A percentile compares a stretch with the other conserved stretches of the same genome.
phyloP scores from a whole-genome alignment of 495 filamentous ascomycete species.

The Saxophila tyrrhenica region DNA sequence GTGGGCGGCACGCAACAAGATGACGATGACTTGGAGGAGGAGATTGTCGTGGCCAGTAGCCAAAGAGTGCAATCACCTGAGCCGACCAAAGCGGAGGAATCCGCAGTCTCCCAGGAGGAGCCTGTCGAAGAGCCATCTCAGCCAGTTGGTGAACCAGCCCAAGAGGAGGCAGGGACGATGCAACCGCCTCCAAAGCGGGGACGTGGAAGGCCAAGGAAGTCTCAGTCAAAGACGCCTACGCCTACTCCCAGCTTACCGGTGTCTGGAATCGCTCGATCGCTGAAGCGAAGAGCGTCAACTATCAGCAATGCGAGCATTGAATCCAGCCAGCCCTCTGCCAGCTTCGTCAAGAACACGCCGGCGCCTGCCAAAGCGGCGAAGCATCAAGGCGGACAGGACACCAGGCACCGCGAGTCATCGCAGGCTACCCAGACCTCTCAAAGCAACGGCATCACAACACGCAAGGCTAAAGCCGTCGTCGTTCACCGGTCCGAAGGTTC shows the following conservation, averaged over 20 bases:
- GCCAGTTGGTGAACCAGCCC: not conserved
- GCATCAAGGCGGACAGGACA: slow-evolving; percentile 4
- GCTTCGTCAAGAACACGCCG: slow-evolving; percentile 21
- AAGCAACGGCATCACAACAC: not conserved
- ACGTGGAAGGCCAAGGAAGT: slow-evolving; percentile 7
- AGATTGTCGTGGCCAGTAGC: slow-evolving; percentile 22
- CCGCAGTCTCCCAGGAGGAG: not conserved
- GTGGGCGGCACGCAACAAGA: slow-evolving; percentile 6
- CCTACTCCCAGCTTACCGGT: not conserved
- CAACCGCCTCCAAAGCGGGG: slow-evolving; percentile 1
- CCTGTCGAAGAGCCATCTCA: not conserved
- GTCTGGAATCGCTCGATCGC: not conserved
- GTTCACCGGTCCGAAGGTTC: not conserved
- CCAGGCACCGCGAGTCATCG: not conserved
- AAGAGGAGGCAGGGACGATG: not conserved
- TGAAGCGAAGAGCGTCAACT: slow-evolving; percentile 18
- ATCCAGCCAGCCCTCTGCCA: slow-evolving; percentile 8
- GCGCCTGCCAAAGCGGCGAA: slow-evolving; percentile 18
- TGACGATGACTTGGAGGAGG: slow-evolving; percentile 20
- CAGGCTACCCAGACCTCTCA: slow-evolving; percentile 1
- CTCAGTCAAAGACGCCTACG: slow-evolving; percentile 1
- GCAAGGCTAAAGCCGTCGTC: not conserved
- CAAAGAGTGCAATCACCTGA: not conserved
- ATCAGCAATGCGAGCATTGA: slow-evolving; percentile 6
- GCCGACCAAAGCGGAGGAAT: not conserved